phyloP scores from a whole-genome alignment of 805 yeast genomes.

The Debaryomyces hansenii region DNA sequence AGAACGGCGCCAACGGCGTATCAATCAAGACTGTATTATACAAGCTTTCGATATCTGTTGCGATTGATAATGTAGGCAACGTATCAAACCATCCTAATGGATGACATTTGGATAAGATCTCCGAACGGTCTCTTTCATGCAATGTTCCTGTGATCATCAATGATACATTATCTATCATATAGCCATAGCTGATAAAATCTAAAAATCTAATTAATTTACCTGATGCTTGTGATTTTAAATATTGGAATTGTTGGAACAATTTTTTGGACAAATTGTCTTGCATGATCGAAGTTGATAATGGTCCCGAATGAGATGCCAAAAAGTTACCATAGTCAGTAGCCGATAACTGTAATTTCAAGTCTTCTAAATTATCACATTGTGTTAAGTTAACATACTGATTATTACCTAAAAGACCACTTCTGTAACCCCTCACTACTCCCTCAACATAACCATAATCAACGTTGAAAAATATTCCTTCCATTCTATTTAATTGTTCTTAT shows the following conservation, averaged over 20 bases:
- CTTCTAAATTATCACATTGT: constrained; percentile 95
- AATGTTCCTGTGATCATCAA: constrained; percentile 95
- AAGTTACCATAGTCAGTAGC: constrained; percentile 96
- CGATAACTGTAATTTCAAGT: constrained; percentile 87
- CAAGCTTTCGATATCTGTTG: constrained; percentile 91
- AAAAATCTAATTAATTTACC: constrained; percentile 78
- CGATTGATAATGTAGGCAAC: constrained; percentile 89
- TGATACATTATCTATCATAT: constrained; percentile 97
- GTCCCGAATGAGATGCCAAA: constrained; percentile 75
- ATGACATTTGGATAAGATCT: constrained; percentile 86
- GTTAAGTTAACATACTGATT: constrained; percentile 89
- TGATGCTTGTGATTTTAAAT: constrained; percentile 79
- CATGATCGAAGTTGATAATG: constrained; percentile 83
- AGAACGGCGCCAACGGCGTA: constrained; percentile 96
- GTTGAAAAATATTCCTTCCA: constrained; percentile 95
- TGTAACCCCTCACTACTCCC: constrained; percentile 92
- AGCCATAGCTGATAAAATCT: constrained; percentile 92
- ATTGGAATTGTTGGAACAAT: constrained; percentile 80
- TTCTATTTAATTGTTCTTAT: constrained; percentile 21
- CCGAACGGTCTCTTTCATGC: constrained; percentile 89
- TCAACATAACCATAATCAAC: constrained; percentile 88
- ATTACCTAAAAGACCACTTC: constrained; percentile 72
- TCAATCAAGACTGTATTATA: constrained; percentile 91
- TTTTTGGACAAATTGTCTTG: constrained; percentile 76
- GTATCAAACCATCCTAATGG: constrained; percentile 99